Evolutionary conservation across 1,284 basidiomycete species (phyloP).

Genomic region (Papiliotrema flavescens): DNA sequence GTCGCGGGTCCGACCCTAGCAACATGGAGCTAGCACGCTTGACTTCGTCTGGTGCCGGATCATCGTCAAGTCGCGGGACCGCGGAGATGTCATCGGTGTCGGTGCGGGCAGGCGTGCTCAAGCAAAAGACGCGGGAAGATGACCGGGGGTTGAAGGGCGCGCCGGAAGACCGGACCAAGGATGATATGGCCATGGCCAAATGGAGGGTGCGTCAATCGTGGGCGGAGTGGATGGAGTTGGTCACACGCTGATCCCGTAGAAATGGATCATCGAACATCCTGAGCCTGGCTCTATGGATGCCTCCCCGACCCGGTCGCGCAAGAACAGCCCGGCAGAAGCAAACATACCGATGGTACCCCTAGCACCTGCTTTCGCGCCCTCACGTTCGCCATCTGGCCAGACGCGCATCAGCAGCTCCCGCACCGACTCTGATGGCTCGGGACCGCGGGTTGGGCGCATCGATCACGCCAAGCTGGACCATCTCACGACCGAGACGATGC

Average conservation of each 20-base stretch:
- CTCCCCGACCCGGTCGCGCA: background rate
- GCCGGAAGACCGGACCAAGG: slow-evolving; percentile 11
- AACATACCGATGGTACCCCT: slow-evolving; percentile 3
- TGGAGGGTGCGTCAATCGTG: slow-evolving; percentile 35
- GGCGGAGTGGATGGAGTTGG: background rate
- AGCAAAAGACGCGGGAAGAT: background rate
- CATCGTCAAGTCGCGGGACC: too few species aligned
- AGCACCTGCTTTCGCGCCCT: background rate
- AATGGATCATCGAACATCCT: slow-evolving; percentile 36
- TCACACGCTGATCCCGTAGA: slow-evolving; percentile 12
- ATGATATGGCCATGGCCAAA: slow-evolving; percentile 39
- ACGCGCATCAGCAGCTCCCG: background rate
- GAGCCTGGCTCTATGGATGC: background rate
- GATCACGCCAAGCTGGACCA: slow-evolving; percentile 2
- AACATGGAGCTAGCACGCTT: too few species aligned
- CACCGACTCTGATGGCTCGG: background rate
- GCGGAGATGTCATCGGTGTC: too few species aligned
- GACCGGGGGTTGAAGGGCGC: background rate
- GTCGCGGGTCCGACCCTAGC: too few species aligned
- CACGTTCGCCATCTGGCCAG: background rate
- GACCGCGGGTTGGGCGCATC: background rate
- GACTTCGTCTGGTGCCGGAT: too few species aligned
- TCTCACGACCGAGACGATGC: slow-evolving; percentile 35
- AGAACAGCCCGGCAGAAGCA: background rate
- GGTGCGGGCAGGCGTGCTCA: too few species aligned